Conservation (phyloP, 192 early-diverging fungal genomes). For the Gigaspora rosea region DNA sequence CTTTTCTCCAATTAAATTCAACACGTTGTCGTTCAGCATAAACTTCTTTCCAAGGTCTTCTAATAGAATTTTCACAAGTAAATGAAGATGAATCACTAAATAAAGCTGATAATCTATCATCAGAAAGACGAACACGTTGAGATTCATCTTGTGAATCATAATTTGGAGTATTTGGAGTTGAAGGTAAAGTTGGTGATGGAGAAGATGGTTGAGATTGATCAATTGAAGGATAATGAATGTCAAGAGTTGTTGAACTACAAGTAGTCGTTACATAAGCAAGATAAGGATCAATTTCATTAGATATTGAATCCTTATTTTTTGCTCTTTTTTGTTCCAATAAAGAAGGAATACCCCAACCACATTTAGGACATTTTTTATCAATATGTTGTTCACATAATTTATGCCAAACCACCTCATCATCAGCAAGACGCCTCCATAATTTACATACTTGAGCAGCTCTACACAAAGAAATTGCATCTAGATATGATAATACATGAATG, state of each 20-base stretch:
- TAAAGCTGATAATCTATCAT: too few relatives aligned
- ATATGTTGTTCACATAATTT: slow-evolving; percentile 98
- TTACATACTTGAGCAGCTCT: slow-evolving; percentile 86
- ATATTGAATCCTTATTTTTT: slow-evolving; percentile 41
- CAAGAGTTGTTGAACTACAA: slow-evolving; percentile 12
- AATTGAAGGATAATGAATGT: slow-evolving; percentile 23
- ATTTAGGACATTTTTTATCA: slow-evolving; percentile 91
- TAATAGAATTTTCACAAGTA: too few relatives aligned
- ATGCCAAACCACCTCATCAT: slow-evolving; percentile 95
- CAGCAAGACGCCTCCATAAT: slow-evolving; percentile 79
- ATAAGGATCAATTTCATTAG: neutral
- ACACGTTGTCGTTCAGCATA: slow-evolving; percentile 91
- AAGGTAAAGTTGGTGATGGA: slow-evolving; percentile 29
- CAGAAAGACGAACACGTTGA: slow-evolving; percentile 34
- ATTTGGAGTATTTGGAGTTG: slow-evolving; percentile 29
- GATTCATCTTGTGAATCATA: slow-evolving; percentile 34
- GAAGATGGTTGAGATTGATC: slow-evolving; percentile 28
- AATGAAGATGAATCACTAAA: too few relatives aligned
- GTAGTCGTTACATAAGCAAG: neutral
- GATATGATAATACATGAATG: slow-evolving; percentile 82
- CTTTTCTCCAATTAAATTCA: slow-evolving; percentile 92
- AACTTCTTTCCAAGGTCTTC: slow-evolving; percentile 86
- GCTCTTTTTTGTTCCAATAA: slow-evolving; percentile 67
- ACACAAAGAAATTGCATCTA: slow-evolving; percentile 91
- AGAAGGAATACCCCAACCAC: slow-evolving; percentile 94